These are phyloP conservation scores for Paramecium primaurelia DNA, from an alignment of 73 alveolate genomes.

Conservation along the genomic window DNA sequence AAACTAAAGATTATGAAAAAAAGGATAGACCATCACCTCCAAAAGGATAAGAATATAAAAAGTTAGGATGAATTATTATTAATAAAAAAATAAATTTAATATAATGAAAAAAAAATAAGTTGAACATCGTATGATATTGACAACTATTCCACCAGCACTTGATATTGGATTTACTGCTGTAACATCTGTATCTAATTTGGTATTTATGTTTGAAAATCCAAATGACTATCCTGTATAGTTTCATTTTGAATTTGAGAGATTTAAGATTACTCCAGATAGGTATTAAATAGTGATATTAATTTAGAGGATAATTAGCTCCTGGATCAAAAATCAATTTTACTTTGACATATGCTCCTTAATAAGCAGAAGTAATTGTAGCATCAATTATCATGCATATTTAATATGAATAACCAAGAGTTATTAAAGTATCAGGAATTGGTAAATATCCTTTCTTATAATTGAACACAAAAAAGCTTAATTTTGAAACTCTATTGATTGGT, in stretches of 20 bases:
- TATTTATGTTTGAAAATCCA: constrained; percentile 15
- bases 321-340: constrained; percentile 77
- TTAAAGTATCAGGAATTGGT: constrained; percentile 93
- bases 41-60: constrained; percentile 94
- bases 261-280: constrained; percentile 71
- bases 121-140: neutral
- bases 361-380: constrained; percentile 91
- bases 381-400: constrained; percentile 83
- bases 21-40: constrained; percentile 98
- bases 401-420: constrained; percentile 84
- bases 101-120: constrained; percentile 1
- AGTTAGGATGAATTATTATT: constrained; percentile 50
- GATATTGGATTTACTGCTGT: constrained; percentile 48
- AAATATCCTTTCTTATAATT: constrained; percentile 95
- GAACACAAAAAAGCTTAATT: constrained; percentile 82
- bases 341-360: constrained; percentile 80
- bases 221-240: constrained; percentile 18
- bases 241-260: constrained; percentile 17
- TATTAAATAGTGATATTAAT: neutral
- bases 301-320: constrained; percentile 64
- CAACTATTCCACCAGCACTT: constrained; percentile 8
- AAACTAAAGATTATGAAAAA: constrained; percentile 95
- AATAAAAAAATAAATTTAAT: neutral
- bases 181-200: neutral
- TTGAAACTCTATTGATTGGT: constrained; percentile 83